Percentiles rank a stretch among this genome's conserved stretches.
phyloP scores from a whole-genome alignment of 2,329 filamentous ascomycete species.

The Paecilomyces dactylethromorphus region DNA sequence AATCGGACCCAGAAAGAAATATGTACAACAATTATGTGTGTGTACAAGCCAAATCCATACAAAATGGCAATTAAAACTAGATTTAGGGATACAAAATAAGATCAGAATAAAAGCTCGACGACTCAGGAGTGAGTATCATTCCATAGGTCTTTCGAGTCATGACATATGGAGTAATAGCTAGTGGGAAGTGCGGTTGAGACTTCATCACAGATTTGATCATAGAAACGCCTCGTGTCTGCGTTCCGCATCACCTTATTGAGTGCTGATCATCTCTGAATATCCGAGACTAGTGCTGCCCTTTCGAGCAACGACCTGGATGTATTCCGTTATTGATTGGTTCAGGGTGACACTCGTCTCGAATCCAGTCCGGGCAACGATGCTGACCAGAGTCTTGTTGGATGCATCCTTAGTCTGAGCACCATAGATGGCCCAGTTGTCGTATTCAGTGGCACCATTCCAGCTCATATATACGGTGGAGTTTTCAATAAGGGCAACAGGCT shows the following conservation, averaged over 20 bases:
- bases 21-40: background rate
- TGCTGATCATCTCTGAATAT: slow-evolving; percentile 11
- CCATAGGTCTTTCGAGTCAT: background rate
- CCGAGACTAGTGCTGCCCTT: slow-evolving; percentile 17
- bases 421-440: slow-evolving; percentile 30
- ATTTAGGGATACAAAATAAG: background rate
- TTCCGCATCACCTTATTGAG: background rate
- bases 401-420: slow-evolving; percentile 10
- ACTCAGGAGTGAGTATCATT: too few relatives aligned
- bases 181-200: background rate
- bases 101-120: background rate
- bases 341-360: slow-evolving; percentile 21
- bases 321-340: slow-evolving; percentile 9
- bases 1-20: background rate
- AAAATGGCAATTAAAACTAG: background rate
- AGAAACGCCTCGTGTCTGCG: background rate
- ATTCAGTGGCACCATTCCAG: slow-evolving; percentile 33
- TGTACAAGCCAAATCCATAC: background rate
- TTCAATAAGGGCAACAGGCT: slow-evolving; percentile 15
- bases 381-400: slow-evolving; percentile 13
- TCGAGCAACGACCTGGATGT: slow-evolving; percentile 23
- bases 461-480: slow-evolving; percentile 26
- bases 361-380: slow-evolving; percentile 16
- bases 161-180: background rate
- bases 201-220: background rate